Base-by-base conservation (phyloP, 1,284 basidiomycete genomes). In the Ceratobasidium theobromae region DNA sequence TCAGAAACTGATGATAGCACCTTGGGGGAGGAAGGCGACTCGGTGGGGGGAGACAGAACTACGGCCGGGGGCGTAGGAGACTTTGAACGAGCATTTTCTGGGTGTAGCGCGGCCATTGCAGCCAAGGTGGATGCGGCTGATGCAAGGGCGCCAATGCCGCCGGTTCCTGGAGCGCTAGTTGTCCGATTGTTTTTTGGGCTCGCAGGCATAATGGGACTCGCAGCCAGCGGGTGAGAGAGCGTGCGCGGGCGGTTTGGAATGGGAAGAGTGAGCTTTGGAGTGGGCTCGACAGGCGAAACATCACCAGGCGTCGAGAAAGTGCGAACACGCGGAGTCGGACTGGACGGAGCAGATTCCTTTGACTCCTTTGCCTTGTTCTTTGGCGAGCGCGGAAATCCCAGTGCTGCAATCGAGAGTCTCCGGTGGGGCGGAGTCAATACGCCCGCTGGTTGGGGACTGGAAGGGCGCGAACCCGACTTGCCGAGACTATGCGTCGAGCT, bases 311-410 rank as follows among this genome's bases (percentile, higher is more conserved):
- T 51, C 6, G 58, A 51, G 18, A 40, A 16, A 2, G 46, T 62
- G 27, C 58, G 46, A 11, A 32, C 14, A 14, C 58, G 46, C 16
- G 27, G 1, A 14, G 12, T 11, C 5, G 46, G 45, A 9, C 12
- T 45, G n/a, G 43, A 9, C 43, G 57, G 23, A 16, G 53, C 11
- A 16, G 18, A 23, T 16, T 62, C 58, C 21, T n/a, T n/a, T n/a
- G n/a, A n/a, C n/a, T 23, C 32, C 43, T 48, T 60, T 32, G 46
- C 21, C 58, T 62, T 62, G 46, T 49, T 38, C 23, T 49, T 62
- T 18, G 43, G 45, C 28, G 58, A 30, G 32, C 58, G 46, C n/a
- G 58, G 46, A 46, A 62, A 62, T 8, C 46, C 32, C 6, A 51
- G 30, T 9, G 14, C 28, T 4, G 23, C 43, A 45, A 45, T 16